Evolutionary conservation across 1,284 basidiomycete species (phyloP), one percentile per base, ranked within the genome.

Genomic region (Fomitopsis palustris): DNA sequence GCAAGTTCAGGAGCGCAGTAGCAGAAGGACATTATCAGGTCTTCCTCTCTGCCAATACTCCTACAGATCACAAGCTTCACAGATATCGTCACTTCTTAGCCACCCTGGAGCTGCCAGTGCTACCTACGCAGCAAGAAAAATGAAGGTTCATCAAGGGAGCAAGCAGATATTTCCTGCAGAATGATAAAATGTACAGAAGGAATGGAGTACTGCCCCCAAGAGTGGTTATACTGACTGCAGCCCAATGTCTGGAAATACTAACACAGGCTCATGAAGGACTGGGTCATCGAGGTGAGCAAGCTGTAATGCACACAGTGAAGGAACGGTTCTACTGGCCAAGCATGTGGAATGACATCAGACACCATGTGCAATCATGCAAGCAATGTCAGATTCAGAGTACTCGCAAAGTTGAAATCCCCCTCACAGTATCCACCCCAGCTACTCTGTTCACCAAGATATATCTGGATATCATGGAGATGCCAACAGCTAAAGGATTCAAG

Each of bases 381-480:
- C 52, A 68, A 35, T 79, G 76, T 56, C 76, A 78, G 55, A 19
- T 65, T 4, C 55, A 67, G 1, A 61, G 64, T 1, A 64, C 59
- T 0, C 55, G 60, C 8, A 62, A 70, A 14, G 53, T 74, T 3
- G 58, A 63, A 21, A 72, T 77, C 9, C 76, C 73, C 0, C 75
- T 74, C 0, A 68, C 62, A 0, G 65, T 79, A 7, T 61, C 72
- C 0, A 61, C 64, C 0, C 70, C 73, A 0, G 61, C 69, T 0
- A 59, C 67, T 0, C 59, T 80, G 64, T 71, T 0, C 71, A 76
- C 55, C 64, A 75, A 8, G 74, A 78, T n/a, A n/a, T n/a, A n/a
- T n/a, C n/a, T n/a, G n/a, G n/a, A n/a, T n/a, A n/a, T n/a, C n/a
- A n/a, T n/a, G 68, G 59, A 64, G 16, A 53, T 58, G 49, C 56